Evolutionary conservation across 164 flowering plant species (phyloP), one percentile per base, ranked within the genome.

Genomic region (Cinnamomum chago): DNA sequence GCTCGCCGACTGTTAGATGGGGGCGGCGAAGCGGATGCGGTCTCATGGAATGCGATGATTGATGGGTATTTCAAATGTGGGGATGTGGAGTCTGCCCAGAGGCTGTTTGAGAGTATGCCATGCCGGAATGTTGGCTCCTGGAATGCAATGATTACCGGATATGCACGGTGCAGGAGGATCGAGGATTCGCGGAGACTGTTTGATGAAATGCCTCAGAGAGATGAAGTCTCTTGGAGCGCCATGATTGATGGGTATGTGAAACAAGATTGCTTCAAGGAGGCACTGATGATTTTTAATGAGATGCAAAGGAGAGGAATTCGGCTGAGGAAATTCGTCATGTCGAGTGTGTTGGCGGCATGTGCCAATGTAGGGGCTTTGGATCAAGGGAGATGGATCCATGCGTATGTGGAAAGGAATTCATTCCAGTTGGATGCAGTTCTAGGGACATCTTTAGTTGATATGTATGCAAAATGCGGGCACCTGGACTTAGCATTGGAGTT

Each of bases 191-290:
- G 79, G 23, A 62, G 70, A 27, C 17, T 84, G 65, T 89, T 86
- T 70, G 73, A 80, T 70, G 79, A 72, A 18, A 86, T 88, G 89
- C 73, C 78, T 24, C 72, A 71, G 47, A 85, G 75, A 70, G 86
- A 88, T 79, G 90, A 83, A 12, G 76, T 88, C 1, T 81, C 90
- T 69, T 88, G 93, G 93, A 90, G 90, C 75, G 86, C 90, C 0
- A 90, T 90, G 80, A 85, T 90, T 18, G 88, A 84, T 75, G 89
- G 90, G 5, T 88, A 82, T 81, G 70, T 78, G 13, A 75, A 80
- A 68, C 71, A 64, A 17, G 82, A 87, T 66, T 55, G 27, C 64
- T 82, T 35, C 78, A 84, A 77, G 72, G 88, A 87, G 73, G 88
- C 88, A 1, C 68, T 89, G 75, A 78, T 55, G 51, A 73, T 85